Evolutionary conservation across 768 basidiomycete species (phyloP), one percentile per base, ranked within the genome.

Genomic region (Boletus pseudo-olivaceus): DNA sequence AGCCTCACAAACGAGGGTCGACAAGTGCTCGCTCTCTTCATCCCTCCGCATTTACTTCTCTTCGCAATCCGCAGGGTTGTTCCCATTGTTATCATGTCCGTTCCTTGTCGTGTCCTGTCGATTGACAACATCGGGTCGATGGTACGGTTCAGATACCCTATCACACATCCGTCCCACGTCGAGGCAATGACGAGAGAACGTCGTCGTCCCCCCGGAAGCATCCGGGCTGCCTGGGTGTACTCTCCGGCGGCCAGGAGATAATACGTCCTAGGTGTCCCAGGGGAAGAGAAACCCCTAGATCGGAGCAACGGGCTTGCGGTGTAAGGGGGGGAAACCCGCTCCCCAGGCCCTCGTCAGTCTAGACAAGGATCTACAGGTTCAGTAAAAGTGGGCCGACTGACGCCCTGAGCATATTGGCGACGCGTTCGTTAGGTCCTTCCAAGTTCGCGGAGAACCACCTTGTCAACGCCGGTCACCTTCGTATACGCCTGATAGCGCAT

Each of bases 201-300:
- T 12, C 7, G 35, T 59, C 41, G 35, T 47, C 47, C 47, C 9
- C 10, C 7, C n/a, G 59, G 53, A 47, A 61, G 7, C 7, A 8
- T 26, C 7, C 2, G 6, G 6, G 17, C 33, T 20, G 44, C 56
- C 4, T 11, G 17, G 5, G 14, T 20, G 39, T 41, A 60, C 4
- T 33, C 14, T 11, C 29, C 15, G 2, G 32, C 11, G 4, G 32
- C 38, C 20, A 46, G 14, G 1, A 5, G n/a, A 19, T 38, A 15
- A 8, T 23, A 10, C 47, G 7, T 1, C 29, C 2, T 45, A 2
- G 38, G 38, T 37, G 33, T 26, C 11, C 26, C 10, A 26, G 12
- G 9, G 9, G 23, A 23, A 23, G 23, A 23, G 23, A 23, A 23
- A 23, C 4, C 23, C 23, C 23, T 4, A 23, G 23, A 23, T 23